Percentiles rank a stretch among this genome's conserved stretches.
Conservation (phyloP, 805 yeast genomes). For the Metschnikowia koreensis region DNA sequence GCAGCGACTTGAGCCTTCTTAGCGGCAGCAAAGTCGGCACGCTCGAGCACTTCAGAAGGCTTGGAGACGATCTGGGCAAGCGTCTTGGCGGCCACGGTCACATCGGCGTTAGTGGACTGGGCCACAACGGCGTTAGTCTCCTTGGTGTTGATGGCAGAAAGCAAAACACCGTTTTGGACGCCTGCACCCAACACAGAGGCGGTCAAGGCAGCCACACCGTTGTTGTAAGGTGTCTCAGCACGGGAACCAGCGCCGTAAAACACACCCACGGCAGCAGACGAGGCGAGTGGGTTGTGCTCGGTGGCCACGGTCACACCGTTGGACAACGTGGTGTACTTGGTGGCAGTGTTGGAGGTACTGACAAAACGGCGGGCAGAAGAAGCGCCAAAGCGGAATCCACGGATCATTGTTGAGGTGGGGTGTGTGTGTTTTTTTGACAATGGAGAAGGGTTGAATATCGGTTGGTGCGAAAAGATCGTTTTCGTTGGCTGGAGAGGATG, state of each 20-base stretch:
- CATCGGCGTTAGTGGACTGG: constrained; percentile 50
- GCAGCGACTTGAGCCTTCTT: constrained; percentile 45
- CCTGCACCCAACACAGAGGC: constrained; percentile 48
- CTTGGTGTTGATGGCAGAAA: constrained; percentile 53
- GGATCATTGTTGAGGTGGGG: constrained; percentile 31
- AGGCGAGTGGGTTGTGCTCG: constrained; percentile 55
- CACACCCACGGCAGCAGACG: constrained; percentile 63
- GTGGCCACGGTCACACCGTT: constrained; percentile 77
- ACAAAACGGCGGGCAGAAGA: constrained; percentile 51
- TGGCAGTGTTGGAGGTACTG: constrained; percentile 55
- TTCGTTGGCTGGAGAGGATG: neutral
- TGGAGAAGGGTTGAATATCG: constrained; percentile 14
- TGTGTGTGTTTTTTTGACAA: neutral
- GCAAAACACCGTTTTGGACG: constrained; percentile 52
- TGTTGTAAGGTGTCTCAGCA: constrained; percentile 75
- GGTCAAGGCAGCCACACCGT: constrained; percentile 72
- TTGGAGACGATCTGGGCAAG: constrained; percentile 46
- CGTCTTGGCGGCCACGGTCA: constrained; percentile 50
- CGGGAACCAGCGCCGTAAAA: constrained; percentile 77
- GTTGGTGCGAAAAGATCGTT: neutral
- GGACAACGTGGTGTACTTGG: constrained; percentile 67
- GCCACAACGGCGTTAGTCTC: constrained; percentile 66
- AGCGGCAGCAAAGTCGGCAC: constrained; percentile 47
- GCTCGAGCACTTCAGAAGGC: constrained; percentile 37
- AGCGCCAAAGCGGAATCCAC: constrained; percentile 40